Conservation (phyloP, 169 alveolate species). For the Perkinsus chesapeaki region DNA sequence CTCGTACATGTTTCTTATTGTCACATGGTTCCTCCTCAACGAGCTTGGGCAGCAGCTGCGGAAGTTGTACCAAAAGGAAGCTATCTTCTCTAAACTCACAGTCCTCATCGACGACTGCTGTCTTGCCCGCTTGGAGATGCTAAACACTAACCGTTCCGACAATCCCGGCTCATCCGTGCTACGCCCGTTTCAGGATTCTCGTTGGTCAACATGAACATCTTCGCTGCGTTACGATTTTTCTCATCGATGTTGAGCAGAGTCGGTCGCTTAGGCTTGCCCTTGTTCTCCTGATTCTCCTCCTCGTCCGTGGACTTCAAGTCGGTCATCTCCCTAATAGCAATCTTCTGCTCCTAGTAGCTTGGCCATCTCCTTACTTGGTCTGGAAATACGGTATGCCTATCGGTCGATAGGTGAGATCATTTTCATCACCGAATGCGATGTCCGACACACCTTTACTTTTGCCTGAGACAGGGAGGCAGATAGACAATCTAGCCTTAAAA, state of each 20-base stretch:
- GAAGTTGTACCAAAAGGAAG: not conserved
- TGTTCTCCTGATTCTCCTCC: not conserved
- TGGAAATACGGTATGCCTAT: not conserved
- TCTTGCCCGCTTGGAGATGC: not conserved
- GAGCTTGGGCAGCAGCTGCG: not conserved
- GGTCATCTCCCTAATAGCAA: not conserved
- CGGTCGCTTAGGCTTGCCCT: not conserved
- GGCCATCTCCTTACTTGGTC: not conserved
- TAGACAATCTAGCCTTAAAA: too few relatives aligned
- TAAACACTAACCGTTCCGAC: not conserved
- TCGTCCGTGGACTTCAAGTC: not conserved
- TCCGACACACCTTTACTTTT: not conserved
- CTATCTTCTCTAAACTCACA: not conserved
- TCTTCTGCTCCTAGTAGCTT: not conserved
- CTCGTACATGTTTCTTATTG: not conserved
- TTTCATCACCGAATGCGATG: not conserved
- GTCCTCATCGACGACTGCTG: not conserved
- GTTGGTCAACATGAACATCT: not conserved
- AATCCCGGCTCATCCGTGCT: not conserved
- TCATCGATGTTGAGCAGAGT: not conserved
- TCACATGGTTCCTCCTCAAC: not conserved
- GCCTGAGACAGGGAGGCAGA: slow-evolving; percentile 1
- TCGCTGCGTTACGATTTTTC: not conserved
- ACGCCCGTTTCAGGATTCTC: not conserved
- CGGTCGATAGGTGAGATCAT: not conserved